Conservation (phyloP, 2,329 filamentous ascomycete species). For the Aureobasidium musti region DNA sequence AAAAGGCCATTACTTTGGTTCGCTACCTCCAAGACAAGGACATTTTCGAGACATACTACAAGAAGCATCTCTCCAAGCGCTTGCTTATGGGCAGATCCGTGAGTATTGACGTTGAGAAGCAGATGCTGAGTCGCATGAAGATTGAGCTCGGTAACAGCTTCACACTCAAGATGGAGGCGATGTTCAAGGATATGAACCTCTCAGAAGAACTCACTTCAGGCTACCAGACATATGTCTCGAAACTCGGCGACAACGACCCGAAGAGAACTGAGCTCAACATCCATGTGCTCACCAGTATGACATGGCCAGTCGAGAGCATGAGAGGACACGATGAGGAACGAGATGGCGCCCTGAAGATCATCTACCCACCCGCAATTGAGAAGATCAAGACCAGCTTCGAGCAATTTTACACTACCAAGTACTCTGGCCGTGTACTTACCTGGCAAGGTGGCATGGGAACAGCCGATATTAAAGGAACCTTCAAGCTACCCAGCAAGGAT, state of each 20-base stretch:
- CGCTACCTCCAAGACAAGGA: slow-evolving; percentile 91
- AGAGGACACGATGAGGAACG: slow-evolving; percentile 55
- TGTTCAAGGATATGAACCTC: slow-evolving; percentile 95
- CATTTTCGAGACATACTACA: slow-evolving; percentile 95
- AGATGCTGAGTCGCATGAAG: slow-evolving; percentile 97
- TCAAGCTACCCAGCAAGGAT: slow-evolving; percentile 71
- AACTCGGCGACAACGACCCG: slow-evolving; percentile 56
- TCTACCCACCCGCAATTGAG: slow-evolving; percentile 73
- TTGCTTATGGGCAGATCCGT: slow-evolving; percentile 86
- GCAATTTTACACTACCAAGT: slow-evolving; percentile 81
- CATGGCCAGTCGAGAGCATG: slow-evolving; percentile 93
- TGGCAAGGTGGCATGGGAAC: slow-evolving; percentile 79
- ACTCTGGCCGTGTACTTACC: slow-evolving; percentile 83
- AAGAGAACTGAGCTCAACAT: slow-evolving; percentile 77
- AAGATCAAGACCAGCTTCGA: slow-evolving; percentile 81
- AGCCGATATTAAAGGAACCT: slow-evolving; percentile 79
- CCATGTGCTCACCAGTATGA: slow-evolving; percentile 86
- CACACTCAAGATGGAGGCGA: slow-evolving; percentile 88
- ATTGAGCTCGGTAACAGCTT: slow-evolving; percentile 93
- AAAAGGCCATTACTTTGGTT: slow-evolving; percentile 85
- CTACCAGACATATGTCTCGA: slow-evolving; percentile 71
- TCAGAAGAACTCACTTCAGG: slow-evolving; percentile 78
- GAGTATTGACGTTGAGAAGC: slow-evolving; percentile 88
- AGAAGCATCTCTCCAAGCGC: slow-evolving; percentile 89
- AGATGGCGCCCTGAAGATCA: slow-evolving; percentile 58